Base-by-base conservation (phyloP, 768 basidiomycete genomes). In the Psilocybe cyanescens region DNA sequence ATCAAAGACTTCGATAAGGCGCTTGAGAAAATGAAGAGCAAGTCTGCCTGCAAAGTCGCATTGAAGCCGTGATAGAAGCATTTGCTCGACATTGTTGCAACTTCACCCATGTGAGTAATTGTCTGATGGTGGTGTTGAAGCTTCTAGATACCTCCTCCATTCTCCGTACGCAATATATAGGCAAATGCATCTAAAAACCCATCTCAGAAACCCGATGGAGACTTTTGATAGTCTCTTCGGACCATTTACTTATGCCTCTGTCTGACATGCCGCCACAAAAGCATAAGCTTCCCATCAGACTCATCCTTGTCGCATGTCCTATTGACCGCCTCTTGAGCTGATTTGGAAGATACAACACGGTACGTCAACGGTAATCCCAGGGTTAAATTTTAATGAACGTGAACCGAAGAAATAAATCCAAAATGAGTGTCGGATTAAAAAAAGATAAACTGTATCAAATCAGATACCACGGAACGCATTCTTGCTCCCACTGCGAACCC, bases 401-500 rank as follows among this genome's bases (percentile, higher is more conserved):
- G 47, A 24, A 24, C 47, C 46, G 46, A 28, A 49, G 14, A 49
- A n/a, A 49, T 19, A 7, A 24, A 14, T 4, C 19, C 19, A 45
- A 52, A 28, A 62, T 28, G 24, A 31, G 19, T 28, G 19, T n/a
- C 16, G 16, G 24, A 50, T 44, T 3, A 28, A 61, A 41, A 35
- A 19, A 35, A 41, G 47, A 19, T 24, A 35, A 49, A 45, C 31
- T 24, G 14, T 24, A 39, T 28, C 11, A 33, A 24, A 49, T 62
- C 62, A 67, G 64, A 78, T 74, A 53, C 72, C 71, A 63, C 86
- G 78, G 72, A 94, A 92, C 1, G 84, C 86, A 74, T 96, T 98
- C 78, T 88, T 94, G 73, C 92, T 94, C 31, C 95, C 97, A 71
- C 94, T 97, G 55, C 97, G 82, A 55, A 90, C 82, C 8, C 88